Base-by-base conservation (phyloP, 163 green algal species). In the Chloroidium sp. region DNA sequence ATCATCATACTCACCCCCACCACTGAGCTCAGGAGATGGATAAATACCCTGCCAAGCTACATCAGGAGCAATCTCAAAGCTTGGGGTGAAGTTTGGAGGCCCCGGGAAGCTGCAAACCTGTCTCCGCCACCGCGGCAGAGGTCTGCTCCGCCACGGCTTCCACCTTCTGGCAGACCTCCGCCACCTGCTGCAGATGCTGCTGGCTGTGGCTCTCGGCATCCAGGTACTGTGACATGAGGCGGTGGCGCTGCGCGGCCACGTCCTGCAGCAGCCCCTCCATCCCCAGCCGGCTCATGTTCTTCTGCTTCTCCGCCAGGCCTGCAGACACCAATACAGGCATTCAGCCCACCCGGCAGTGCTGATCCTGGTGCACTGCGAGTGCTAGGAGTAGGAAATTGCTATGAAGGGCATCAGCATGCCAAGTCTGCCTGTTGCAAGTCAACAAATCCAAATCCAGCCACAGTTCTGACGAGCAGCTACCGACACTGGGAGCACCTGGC, bases 251-350 rank as follows among this genome's bases (percentile, higher is more conserved):
- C 2, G 61, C 64, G 1, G 64, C 58, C 77, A 84, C 79, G 74
- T 86, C 83, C 59, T 67, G 64, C 62, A 82, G 67, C 12, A 86
- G 69, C 36, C 58, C 68, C 60, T 78, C 75, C 80, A 86, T 84
- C 62, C 80, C 83, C 62, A 86, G 82, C 8, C 62, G 58, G 10
- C 67, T 36, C 62, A 82, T 61, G 59, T 69, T 74, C 59, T 61
- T 64, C 74, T 82, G 62, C 61, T 85, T 85, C 3, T 62, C 61
- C 2, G 6, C 78, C 10, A 82, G 58, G 3, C 69, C 81, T 85
- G 77, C 69, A 59, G 77, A 14, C 69, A 76, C 6, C 6, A 10
- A 72, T n/a, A 72, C 67, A 72, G 67, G 10, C 67, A 72, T 6
- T n/a, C 6, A 72, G 6, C 67, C 67, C 10, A 10, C 6, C 6